Evolutionary conservation across 2,329 filamentous ascomycete genomes (phyloP), one percentile per base, ranked within the genome.

Genomic region (Sclerotinia spermophila): DNA sequence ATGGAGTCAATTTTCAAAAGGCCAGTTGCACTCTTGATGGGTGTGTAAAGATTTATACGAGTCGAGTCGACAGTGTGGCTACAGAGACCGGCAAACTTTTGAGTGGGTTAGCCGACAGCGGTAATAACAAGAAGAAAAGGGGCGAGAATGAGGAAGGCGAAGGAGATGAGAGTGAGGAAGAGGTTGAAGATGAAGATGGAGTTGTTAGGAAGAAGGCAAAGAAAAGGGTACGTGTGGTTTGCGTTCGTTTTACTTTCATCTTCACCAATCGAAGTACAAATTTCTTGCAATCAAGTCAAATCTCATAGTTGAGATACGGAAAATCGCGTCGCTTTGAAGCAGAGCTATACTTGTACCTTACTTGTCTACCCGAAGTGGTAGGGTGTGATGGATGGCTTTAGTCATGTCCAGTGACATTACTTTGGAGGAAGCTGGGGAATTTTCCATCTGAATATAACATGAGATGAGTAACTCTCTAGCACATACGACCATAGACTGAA

Each of bases 31-130:
- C 96, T 0, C 85, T 99, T 27, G 96, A 99, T 79, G 96, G 96
- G 30, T 99, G 96, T 79, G 96, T 99, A 79, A 99, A 99, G 83
- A 98, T 99, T 78, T 99, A 99, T 81, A 99, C 96, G 3, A 97
- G 94, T 83, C 87, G 96, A 85, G 94, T 99, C 65, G 96, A 99
- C 83, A 98, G 95, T 80, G 96, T 99, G 65, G 96, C 96, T 58
- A 98, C 94, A 1, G 96, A 99, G 82, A 99, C 96, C 0, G 95
- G 95, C 67, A 97, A 97, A 81, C 85, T 99, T 72, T 83, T 99
- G 53, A 98, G 94, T 81, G 96, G 96, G 71, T 84, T 99, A 72
- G 95, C 96, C 33, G 95, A 98, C 78, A 94, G 92, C 80, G 89
- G 90, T 15, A 84, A 84, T 79, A 92, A 87, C 73, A 92, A 89